Evolutionary conservation across 306 rosid genomes (phyloP), one percentile per base, ranked within the genome.

Genomic region (Malus asiatica): DNA sequence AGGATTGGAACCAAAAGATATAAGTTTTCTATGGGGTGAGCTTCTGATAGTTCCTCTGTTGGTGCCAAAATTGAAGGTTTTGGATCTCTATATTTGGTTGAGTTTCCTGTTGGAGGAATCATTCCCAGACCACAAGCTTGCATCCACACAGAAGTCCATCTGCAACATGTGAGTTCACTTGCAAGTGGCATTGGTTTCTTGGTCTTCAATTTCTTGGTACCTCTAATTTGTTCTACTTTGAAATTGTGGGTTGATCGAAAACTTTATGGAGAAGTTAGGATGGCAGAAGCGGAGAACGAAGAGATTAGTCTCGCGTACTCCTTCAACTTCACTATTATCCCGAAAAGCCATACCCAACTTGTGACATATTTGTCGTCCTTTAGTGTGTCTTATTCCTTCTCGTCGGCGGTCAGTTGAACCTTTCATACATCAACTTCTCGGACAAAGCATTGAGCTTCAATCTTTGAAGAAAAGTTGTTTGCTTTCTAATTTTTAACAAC

Each of bases 11-110:
- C 48, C 33, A 57, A 33, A 42, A 42, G 29, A 38, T 27, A 58
- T 2, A 68, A 48, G 74, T 52, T 53, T 44, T 66, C 61, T 45
- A 14, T 57, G 20, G 40, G 75, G 75, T 8, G 46, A 57, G 46
- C 73, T 51, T 74, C 11, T 73, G 27, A 14, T 66, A 67, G 52
- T 18, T 3, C 66, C 42, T 57, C 63, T 71, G 3, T 74, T 76
- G 84, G 76, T 83, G 78, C 68, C 62, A 78, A 77, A 85, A 79
- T 70, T 86, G 82, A 83, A 92, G 99, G 97, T 95, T 48, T 80
- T 95, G 91, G 99, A 95, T 77, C 92, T 95, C 69, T 95, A 95
- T 53, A 89, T 92, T 71, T 95, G 97, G 99, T 84, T 95, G 93
- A 95, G 99, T 85, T 92, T 79, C 72, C 94, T 92, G 44, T 76